Base-by-base conservation (phyloP, 495 filamentous ascomycete genomes). In the Penicillium antarcticum region DNA sequence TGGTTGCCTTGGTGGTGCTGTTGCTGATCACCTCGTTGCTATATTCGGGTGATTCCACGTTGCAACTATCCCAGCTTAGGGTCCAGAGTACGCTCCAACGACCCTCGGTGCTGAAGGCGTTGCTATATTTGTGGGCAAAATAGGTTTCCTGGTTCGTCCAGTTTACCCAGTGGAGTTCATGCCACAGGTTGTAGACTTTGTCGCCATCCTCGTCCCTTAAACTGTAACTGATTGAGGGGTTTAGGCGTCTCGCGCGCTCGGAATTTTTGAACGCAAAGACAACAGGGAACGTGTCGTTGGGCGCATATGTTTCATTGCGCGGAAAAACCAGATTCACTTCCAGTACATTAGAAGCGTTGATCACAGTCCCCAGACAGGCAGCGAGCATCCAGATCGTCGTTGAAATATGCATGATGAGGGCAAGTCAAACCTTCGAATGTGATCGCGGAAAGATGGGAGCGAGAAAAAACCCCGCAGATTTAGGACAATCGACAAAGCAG, bases 71-170 rank as follows among this genome's bases (percentile, higher is more conserved):
- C 54, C 48, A 52, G 17, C n/a, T 21, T 8, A 67, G 24, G 31
- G 16, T 43, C 66, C 68, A 71, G 26, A 5, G 36, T 11, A 56
- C 32, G 16, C 7, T 31, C 35, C 31, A 56, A 6, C 42, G 33
- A 32, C 43, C 43, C 37, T 43, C 43, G 4, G 35, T 13, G 18
- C 38, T 33, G 18, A 45, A 18, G n/a, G 18, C n/a, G 14, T 14
- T 17, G 13, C 21, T 19, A 26, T 34, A 48, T 8, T 16, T 9
- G 44, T 57, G 40, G 21, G 42, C 45, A 31, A 62, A 57, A 51
- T 60, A 63, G 12, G 67, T 58, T 43, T 68, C 55, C 18, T 56
- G 31, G 42, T 17, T 18, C 31, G 48, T 56, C 48, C 38, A 48
- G 43, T 56, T 52, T 12, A 14, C 21, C 54, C 54, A 42, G 5